Percentiles rank a stretch among this genome's conserved stretches.
These are phyloP conservation scores for Solanum pimpinellifolium DNA, from an alignment of 257 asterid species.

Conservation along the genomic window DNA sequence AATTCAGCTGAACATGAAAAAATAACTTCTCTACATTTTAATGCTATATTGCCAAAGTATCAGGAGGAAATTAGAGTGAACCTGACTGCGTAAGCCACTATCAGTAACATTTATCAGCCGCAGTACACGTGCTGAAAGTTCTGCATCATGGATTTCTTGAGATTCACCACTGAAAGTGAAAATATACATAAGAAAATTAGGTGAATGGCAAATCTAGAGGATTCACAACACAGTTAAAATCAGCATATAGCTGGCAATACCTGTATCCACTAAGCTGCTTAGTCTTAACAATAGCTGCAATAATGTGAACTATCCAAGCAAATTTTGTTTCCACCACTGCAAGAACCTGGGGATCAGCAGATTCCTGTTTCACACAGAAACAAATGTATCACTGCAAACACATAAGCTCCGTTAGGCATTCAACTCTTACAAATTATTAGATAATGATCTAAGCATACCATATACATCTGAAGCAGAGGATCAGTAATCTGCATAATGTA, in stretches of 20 bases:
- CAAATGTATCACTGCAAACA: not conserved
- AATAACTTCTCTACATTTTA: not conserved
- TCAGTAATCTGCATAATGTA: conserved; percentile 72
- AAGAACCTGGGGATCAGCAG: conserved; percentile 64
- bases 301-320: conserved; percentile 92
- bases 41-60: not conserved
- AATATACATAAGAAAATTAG: conserved; percentile 2
- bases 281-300: conserved; percentile 73
- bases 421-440: not conserved
- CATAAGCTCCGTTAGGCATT: not conserved
- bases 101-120: conserved; percentile 81
- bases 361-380: conserved; percentile 42
- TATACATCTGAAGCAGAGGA: conserved; percentile 75
- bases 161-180: conserved; percentile 55
- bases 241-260: conserved; percentile 16
- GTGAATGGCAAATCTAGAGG: not conserved
- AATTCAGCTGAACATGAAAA: not conserved
- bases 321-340: conserved; percentile 78
- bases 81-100: conserved; percentile 83
- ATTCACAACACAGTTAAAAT: not conserved
- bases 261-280: conserved; percentile 83
- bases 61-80: conserved; percentile 4
- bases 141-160: conserved; percentile 93
- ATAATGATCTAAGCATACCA: conserved; percentile 39
- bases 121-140: conserved; percentile 89